Evolutionary conservation across 1,139 yeast genomes (phyloP).

Genomic region (Keqinozyma sinolaborantium): DNA sequence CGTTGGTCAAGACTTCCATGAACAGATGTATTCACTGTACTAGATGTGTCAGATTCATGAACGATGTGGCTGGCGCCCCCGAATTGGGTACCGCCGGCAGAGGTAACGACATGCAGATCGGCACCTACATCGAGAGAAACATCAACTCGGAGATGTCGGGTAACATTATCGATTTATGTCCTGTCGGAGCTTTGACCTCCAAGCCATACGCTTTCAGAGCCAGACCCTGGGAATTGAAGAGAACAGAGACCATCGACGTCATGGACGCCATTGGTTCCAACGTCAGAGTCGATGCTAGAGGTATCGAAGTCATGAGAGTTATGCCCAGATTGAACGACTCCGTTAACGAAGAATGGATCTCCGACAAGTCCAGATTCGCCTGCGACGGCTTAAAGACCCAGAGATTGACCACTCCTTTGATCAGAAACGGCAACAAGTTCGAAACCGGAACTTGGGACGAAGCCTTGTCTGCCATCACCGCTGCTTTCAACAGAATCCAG

Average conservation of each 20-base stretch:
- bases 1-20: constrained; percentile 87
- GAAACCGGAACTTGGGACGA: constrained; percentile 86
- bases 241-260: constrained; percentile 86
- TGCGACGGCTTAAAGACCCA: constrained; percentile 86
- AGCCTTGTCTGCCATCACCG: constrained; percentile 69
- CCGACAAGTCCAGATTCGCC: constrained; percentile 84
- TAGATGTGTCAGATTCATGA: constrained; percentile 85
- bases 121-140: constrained; percentile 83
- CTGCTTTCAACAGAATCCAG: constrained; percentile 53
- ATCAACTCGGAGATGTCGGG: constrained; percentile 86
- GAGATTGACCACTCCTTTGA: constrained; percentile 78
- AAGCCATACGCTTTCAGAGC: constrained; percentile 91
- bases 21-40: constrained; percentile 94
- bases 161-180: constrained; percentile 84
- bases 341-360: constrained; percentile 88
- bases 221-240: constrained; percentile 91
- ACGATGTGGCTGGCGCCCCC: constrained; percentile 91
- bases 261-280: constrained; percentile 82
- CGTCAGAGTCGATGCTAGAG: constrained; percentile 82
- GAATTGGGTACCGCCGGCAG: constrained; percentile 88
- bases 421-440: constrained; percentile 69
- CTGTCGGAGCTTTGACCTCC: constrained; percentile 88
- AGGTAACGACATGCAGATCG: constrained; percentile 91
- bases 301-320: constrained; percentile 85
- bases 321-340: constrained; percentile 85